Percentiles rank a stretch among this genome's conserved stretches.
Evolutionary conservation across 768 basidiomycete species (phyloP).

Genomic region (Auricularia sp.): DNA sequence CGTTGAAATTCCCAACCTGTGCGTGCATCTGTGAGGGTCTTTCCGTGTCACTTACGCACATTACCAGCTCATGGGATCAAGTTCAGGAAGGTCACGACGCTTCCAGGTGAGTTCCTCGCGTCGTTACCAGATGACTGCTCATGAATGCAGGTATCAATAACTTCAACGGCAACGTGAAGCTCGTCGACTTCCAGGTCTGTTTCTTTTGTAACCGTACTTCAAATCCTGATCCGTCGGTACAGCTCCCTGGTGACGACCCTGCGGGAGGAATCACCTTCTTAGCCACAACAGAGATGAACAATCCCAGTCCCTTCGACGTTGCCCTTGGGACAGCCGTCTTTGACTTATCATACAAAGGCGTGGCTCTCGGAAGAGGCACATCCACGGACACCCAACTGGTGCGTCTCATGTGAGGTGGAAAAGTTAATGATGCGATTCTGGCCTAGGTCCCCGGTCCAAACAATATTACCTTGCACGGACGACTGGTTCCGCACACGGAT

Average conservation of each 20-base stretch:
- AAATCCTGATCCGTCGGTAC: not conserved
- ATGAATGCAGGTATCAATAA: constrained; percentile 42
- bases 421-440: constrained; percentile 1
- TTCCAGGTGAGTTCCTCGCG: constrained; percentile 35
- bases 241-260: constrained; percentile 55
- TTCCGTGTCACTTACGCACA: not conserved
- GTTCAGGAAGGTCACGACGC: constrained; percentile 49
- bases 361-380: constrained; percentile 47
- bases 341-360: constrained; percentile 45
- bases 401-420: constrained; percentile 14
- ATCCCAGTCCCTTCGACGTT: constrained; percentile 52
- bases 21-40: not conserved
- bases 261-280: constrained; percentile 58
- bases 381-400: constrained; percentile 45
- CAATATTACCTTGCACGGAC: constrained; percentile 47
- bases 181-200: constrained; percentile 41
- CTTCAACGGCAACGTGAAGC: constrained; percentile 45
- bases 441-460: constrained; percentile 43
- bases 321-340: constrained; percentile 60
- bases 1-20: constrained; percentile 47
- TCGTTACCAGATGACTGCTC: not conserved
- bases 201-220: not conserved
- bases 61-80: constrained; percentile 48
- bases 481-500: constrained; percentile 43
- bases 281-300: constrained; percentile 36